Percentiles rank a stretch among this genome's conserved stretches.
Conservation (phyloP, 192 early-diverging fungal genomes). For the Coemansia sp. region DNA sequence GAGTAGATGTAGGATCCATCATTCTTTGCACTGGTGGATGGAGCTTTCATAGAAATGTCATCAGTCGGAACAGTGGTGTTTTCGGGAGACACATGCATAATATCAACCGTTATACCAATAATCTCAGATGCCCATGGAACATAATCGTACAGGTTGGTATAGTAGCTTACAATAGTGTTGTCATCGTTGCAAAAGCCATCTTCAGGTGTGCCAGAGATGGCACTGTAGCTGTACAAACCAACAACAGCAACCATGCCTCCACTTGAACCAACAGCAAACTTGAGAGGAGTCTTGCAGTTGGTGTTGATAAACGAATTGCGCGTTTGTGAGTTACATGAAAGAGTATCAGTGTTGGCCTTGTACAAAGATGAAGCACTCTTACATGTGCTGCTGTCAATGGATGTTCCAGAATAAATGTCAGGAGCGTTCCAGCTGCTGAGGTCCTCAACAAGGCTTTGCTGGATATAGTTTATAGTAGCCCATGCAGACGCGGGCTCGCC, state of each 20-base stretch:
- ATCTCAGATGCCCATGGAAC: slow-evolving; percentile 12
- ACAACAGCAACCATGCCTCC: background rate
- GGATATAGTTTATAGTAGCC: slow-evolving; percentile 15
- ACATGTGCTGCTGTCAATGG: background rate
- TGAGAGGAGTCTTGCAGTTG: slow-evolving; percentile 24
- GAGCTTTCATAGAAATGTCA: background rate
- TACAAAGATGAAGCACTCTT: slow-evolving; percentile 1
- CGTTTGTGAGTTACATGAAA: slow-evolving; percentile 20
- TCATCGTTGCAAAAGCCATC: slow-evolving; percentile 5
- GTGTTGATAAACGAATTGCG: slow-evolving; percentile 4
- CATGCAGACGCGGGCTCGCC: slow-evolving; percentile 16
- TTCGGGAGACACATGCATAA: background rate
- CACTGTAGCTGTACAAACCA: slow-evolving; percentile 31
- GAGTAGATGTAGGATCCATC: slow-evolving; percentile 4
- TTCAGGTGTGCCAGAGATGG: slow-evolving; percentile 3
- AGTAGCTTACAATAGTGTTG: slow-evolving; percentile 26
- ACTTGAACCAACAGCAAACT: slow-evolving; percentile 8
- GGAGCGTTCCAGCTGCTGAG: slow-evolving; percentile 6
- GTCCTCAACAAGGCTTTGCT: slow-evolving; percentile 4
- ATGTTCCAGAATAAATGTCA: background rate
- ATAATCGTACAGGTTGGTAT: slow-evolving; percentile 33
- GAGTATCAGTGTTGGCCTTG: background rate
- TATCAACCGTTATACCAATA: background rate
- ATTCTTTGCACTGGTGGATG: slow-evolving; percentile 5
- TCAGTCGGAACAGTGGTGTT: background rate